Evolutionary conservation across 2,329 filamentous ascomycete genomes (phyloP).

Genomic region (Aspergillus cejpii): DNA sequence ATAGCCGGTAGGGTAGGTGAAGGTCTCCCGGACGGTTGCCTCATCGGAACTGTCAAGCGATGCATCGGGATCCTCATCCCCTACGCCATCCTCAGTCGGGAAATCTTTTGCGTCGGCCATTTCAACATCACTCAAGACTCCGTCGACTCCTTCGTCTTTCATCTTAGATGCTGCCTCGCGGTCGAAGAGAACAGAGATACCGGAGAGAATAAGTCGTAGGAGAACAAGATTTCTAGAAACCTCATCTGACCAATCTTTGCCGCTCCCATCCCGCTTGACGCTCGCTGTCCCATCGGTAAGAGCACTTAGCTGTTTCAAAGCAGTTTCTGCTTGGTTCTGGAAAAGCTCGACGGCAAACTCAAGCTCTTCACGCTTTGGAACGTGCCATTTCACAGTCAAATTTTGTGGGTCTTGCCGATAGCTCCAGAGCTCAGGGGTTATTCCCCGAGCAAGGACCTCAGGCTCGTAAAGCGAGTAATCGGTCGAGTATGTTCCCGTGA

Average conservation of each 20-base stretch:
- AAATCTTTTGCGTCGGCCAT: slow-evolving; percentile 41
- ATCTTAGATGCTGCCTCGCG: slow-evolving; percentile 61
- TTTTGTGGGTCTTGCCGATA: slow-evolving; percentile 65
- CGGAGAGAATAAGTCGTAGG: slow-evolving; percentile 80
- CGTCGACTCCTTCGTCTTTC: slow-evolving; percentile 32
- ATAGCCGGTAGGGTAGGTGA: slow-evolving; percentile 84
- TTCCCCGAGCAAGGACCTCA: slow-evolving; percentile 61
- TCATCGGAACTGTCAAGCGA: slow-evolving; percentile 53
- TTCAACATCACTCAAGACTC: slow-evolving; percentile 39
- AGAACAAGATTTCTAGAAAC: slow-evolving; percentile 84
- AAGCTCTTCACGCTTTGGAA: slow-evolving; percentile 70
- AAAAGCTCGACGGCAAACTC: slow-evolving; percentile 87
- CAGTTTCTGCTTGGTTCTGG: slow-evolving; percentile 70
- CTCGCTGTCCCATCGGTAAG: slow-evolving; percentile 76
- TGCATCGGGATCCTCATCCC: slow-evolving; percentile 42
- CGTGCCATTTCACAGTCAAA: slow-evolving; percentile 85
- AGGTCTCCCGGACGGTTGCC: slow-evolving; percentile 66
- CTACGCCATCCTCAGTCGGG: slow-evolving; percentile 19
- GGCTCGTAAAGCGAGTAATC: slow-evolving; percentile 85
- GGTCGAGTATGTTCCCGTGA: slow-evolving; percentile 88
- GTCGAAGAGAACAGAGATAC: slow-evolving; percentile 84
- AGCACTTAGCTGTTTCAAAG: slow-evolving; percentile 65
- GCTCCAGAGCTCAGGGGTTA: slow-evolving; percentile 79
- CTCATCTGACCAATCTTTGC: slow-evolving; percentile 98
- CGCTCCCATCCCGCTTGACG: slow-evolving; percentile 85